Evolutionary conservation across 208 protist genomes (phyloP).

Genomic region (Phytomonas serpens): DNA sequence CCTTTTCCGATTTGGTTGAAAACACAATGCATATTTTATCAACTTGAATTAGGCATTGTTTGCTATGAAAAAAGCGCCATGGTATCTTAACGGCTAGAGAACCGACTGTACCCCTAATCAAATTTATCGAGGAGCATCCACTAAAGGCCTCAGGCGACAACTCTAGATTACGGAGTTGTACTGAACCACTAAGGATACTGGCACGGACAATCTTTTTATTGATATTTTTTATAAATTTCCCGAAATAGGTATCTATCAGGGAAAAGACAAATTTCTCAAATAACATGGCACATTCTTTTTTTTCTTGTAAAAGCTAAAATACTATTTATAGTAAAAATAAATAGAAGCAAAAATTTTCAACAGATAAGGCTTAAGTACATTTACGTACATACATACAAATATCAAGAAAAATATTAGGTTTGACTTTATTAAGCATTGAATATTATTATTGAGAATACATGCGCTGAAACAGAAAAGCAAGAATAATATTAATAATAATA

Average conservation of each 20-base stretch:
- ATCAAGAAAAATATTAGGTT: background rate
- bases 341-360: background rate
- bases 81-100: constrained; percentile 44
- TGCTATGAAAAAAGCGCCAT: constrained; percentile 49
- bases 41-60: constrained; percentile 30
- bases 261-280: constrained; percentile 48
- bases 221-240: constrained; percentile 52
- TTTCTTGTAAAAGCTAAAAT: background rate
- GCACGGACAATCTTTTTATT: constrained; percentile 44
- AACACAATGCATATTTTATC: background rate
- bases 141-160: constrained; percentile 25
- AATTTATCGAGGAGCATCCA: constrained; percentile 22
- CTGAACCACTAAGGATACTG: constrained; percentile 41
- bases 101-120: constrained; percentile 31
- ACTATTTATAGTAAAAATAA: constrained; percentile 9
- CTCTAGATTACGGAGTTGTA: constrained; percentile 61
- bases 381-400: background rate
- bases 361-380: background rate
- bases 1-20: background rate
- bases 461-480: background rate
- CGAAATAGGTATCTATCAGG: constrained; percentile 43
- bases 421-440: background rate
- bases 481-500: constrained; percentile 2
- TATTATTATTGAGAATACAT: too few species aligned
- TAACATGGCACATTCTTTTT: constrained; percentile 38